Evolutionary conservation across 2,329 filamentous ascomycete genomes (phyloP).

Genomic region (Fusarium sororula): DNA sequence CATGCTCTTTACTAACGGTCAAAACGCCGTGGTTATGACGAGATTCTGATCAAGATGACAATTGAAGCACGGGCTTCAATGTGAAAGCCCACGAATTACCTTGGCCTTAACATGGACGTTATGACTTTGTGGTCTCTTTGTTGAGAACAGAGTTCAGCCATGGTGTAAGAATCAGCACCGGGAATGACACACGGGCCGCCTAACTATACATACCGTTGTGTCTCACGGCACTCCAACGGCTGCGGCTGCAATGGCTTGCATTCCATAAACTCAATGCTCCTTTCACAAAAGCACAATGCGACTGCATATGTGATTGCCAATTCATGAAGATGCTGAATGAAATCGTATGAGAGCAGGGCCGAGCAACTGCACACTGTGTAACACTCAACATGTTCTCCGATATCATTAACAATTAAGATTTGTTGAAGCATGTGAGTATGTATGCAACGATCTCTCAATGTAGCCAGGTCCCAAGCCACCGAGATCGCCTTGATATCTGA

Average conservation of each 20-base stretch:
- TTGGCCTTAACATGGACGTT: background rate
- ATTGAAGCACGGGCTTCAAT: constrained; percentile 1
- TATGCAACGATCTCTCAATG: constrained; percentile 12
- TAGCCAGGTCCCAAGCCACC: constrained; percentile 10
- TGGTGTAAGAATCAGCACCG: constrained; percentile 13
- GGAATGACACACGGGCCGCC: constrained; percentile 24
- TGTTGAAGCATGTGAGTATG: constrained; percentile 12
- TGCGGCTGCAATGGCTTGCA: constrained; percentile 15
- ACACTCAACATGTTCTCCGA: constrained; percentile 4
- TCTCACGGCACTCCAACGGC: constrained; percentile 22
- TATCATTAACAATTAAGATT: background rate
- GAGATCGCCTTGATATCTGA: constrained; percentile 14
- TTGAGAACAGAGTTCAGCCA: constrained; percentile 27
- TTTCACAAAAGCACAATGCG: background rate
- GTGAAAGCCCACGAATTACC: background rate
- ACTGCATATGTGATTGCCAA: background rate
- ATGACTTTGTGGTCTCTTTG: background rate
- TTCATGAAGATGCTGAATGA: background rate
- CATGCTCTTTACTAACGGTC: constrained; percentile 28
- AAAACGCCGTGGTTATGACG: constrained; percentile 10
- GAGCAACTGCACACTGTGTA: background rate
- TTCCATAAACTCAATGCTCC: background rate
- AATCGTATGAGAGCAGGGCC: background rate
- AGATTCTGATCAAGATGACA: constrained; percentile 9
- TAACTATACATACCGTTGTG: background rate